Evolutionary conservation across 2,329 filamentous ascomycete species (phyloP).

Genomic region (Didymella pinodella): DNA sequence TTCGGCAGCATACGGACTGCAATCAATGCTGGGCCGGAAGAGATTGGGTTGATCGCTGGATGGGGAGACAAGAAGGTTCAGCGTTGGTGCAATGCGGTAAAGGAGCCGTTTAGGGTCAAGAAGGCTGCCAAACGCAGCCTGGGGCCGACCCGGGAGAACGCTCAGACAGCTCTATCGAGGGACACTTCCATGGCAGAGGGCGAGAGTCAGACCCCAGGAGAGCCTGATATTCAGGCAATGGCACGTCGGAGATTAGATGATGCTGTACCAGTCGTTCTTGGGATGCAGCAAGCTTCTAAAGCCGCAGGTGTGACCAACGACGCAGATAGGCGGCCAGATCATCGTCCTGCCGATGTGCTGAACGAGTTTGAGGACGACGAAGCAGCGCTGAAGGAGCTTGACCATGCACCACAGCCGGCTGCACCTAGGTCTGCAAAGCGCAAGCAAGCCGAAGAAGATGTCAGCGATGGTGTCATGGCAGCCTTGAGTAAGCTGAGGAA

Average conservation of each 20-base stretch:
- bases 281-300: constrained; percentile 32
- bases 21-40: constrained; percentile 86
- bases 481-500: constrained; percentile 64
- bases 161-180: constrained; percentile 32
- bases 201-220: constrained; percentile 23
- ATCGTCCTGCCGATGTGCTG: constrained; percentile 45
- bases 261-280: constrained; percentile 40
- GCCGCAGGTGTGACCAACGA: constrained; percentile 33
- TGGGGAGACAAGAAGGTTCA: constrained; percentile 97
- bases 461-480: constrained; percentile 66
- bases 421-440: constrained; percentile 40
- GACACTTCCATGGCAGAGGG: constrained; percentile 40
- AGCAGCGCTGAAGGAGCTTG: constrained; percentile 53
- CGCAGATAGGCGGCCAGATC: constrained; percentile 49
- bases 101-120: constrained; percentile 82
- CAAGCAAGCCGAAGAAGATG: constrained; percentile 53
- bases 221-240: constrained; percentile 30
- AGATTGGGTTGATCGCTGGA: constrained; percentile 82
- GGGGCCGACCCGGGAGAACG: constrained; percentile 51
- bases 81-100: constrained; percentile 80
- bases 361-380: constrained; percentile 53
- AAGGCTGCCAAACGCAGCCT: constrained; percentile 66
- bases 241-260: constrained; percentile 43
- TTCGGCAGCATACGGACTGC: constrained; percentile 90
- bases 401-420: constrained; percentile 22